phyloP scores from a whole-genome alignment of 768 basidiomycete genomes.

The Mycena olivaceomarginata region DNA sequence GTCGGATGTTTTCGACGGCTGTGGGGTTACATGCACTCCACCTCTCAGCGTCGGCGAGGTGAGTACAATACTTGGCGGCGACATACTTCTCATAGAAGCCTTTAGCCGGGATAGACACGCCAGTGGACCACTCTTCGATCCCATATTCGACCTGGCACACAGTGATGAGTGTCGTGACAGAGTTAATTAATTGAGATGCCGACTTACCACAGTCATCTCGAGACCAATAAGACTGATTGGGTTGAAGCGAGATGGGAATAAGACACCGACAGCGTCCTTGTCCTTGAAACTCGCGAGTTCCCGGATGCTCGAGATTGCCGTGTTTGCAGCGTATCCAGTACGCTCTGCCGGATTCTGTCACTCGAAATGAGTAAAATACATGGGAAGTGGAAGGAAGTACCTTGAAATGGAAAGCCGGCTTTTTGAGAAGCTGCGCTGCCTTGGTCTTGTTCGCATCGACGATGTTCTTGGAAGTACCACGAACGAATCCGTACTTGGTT shows the following conservation, averaged over 20 bases:
- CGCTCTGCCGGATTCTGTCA: neutral
- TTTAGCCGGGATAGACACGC: neutral
- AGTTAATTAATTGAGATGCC: neutral
- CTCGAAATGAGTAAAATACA: neutral
- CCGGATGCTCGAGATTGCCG: neutral
- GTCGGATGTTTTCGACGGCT: slow-evolving; percentile 12
- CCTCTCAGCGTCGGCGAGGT: slow-evolving; percentile 13
- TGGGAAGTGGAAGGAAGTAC: neutral
- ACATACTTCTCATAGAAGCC: slow-evolving; percentile 27
- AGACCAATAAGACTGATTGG: slow-evolving; percentile 12
- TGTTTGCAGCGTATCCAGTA: no score
- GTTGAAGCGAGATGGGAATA: no score
- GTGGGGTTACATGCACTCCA: slow-evolving; percentile 7
- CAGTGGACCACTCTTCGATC: slow-evolving; percentile 14
- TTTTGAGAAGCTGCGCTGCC: neutral
- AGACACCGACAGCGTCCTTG: neutral
- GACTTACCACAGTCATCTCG: slow-evolving; percentile 15
- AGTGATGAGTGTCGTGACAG: neutral
- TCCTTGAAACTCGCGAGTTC: slow-evolving; percentile 1
- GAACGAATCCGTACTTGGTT: slow-evolving; percentile 12
- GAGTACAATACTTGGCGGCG: neutral
- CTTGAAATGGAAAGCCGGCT: slow-evolving; percentile 24
- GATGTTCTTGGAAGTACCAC: slow-evolving; percentile 1
- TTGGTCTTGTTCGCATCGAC: slow-evolving; percentile 12
- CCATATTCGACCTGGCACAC: slow-evolving; percentile 24